Evolutionary conservation across 345 rosid genomes (phyloP).

Genomic region (Brassica incana): DNA sequence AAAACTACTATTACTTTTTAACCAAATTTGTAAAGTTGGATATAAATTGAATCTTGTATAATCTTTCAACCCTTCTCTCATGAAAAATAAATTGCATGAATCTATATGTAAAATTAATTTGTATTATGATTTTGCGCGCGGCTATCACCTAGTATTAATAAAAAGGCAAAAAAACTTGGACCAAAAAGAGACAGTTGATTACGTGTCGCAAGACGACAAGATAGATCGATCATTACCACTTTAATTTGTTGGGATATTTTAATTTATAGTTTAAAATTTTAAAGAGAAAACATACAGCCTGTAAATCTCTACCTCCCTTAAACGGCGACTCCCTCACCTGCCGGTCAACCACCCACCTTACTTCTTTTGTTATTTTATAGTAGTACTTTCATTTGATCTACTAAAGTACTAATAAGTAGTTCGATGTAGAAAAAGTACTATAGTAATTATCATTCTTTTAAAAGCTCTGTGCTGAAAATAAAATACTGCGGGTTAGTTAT

Average conservation of each 20-base stretch:
- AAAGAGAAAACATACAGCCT: constrained; percentile 45
- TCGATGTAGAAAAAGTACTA: no score
- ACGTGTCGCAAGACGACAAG: constrained; percentile 77
- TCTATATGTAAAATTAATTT: no score
- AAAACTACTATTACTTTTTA: no score
- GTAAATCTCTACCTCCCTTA: constrained; percentile 55
- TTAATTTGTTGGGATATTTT: not conserved
- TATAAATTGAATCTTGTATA: no score
- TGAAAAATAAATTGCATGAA: not conserved
- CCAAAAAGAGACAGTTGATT: constrained; percentile 48
- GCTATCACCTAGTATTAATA: no score
- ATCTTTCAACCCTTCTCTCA: no score
- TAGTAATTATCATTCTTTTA: no score
- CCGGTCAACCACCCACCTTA: constrained; percentile 40
- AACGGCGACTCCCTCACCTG: constrained; percentile 48
- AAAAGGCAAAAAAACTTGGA: no score
- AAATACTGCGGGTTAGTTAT: no score
- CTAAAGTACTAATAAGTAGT: not conserved
- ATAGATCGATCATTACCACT: constrained; percentile 61
- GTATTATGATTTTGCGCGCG: no score
- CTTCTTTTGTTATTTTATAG: not conserved
- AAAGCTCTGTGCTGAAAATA: no score
- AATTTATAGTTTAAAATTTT: not conserved
- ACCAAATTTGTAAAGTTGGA: no score
- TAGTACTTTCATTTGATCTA: not conserved